Percentiles rank a stretch among this genome's conserved stretches.
phyloP scores from a whole-genome alignment of 225 moss, liverwort and hornwort species.

The Polytrichum formosum region DNA sequence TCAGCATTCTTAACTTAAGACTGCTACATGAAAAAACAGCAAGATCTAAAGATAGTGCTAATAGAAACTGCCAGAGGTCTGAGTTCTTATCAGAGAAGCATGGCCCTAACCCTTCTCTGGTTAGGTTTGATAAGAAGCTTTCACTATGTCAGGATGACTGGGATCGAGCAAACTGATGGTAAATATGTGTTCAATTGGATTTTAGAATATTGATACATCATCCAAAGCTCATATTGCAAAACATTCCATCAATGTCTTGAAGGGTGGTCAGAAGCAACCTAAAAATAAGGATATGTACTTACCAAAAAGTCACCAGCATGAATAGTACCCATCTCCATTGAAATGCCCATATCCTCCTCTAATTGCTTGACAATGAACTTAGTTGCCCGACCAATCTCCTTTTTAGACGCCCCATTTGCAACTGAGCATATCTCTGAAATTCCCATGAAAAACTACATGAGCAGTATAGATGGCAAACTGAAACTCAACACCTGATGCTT shows the following conservation, averaged over 20 bases:
- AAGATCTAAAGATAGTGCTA: no score
- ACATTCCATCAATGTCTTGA: neutral
- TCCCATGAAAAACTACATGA: no score
- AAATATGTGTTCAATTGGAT: neutral
- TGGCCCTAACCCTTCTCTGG: no score
- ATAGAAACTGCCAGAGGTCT: no score
- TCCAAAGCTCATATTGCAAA: slow-evolving; percentile 4
- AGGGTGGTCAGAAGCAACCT: neutral
- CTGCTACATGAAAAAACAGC: no score
- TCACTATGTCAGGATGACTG: no score
- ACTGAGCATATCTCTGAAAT: slow-evolving; percentile 76
- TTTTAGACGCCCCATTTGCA: slow-evolving; percentile 87
- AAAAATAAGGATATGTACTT: slow-evolving; percentile 11
- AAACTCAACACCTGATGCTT: no score
- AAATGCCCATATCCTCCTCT: slow-evolving; percentile 90
- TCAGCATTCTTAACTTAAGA: no score
- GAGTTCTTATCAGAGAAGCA: no score
- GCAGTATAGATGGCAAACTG: no score
- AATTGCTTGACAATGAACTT: slow-evolving; percentile 91
- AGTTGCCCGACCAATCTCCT: slow-evolving; percentile 84
- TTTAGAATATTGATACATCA: slow-evolving; percentile 2
- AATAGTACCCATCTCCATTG: slow-evolving; percentile 96
- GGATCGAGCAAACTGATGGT: no score
- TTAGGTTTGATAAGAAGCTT: no score
- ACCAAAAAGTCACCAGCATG: slow-evolving; percentile 93